Conservation (phyloP, 208 protist species). For the Acanthamoeba sp. region DNA sequence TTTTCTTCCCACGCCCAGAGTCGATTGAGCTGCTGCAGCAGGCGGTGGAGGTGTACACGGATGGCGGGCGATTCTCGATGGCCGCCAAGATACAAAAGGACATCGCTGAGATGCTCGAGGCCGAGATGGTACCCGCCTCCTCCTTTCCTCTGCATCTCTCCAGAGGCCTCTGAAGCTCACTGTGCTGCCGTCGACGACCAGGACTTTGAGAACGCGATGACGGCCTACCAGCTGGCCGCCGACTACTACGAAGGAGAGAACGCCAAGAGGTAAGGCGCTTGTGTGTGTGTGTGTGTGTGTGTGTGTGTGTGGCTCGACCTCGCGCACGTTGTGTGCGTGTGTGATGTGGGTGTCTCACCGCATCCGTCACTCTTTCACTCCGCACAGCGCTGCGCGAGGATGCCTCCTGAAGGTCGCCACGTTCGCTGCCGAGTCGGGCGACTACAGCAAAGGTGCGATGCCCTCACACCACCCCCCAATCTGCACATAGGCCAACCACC, state of each 20-base stretch:
- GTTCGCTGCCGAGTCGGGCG: slow-evolving; percentile 77
- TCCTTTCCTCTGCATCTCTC: neutral
- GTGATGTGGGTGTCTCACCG: no score
- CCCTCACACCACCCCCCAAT: neutral
- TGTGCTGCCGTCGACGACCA: neutral
- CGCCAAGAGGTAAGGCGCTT: slow-evolving; percentile 16
- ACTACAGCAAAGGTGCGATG: slow-evolving; percentile 78
- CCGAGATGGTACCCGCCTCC: slow-evolving; percentile 56
- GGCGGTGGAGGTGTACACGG: slow-evolving; percentile 85
- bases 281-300: no score
- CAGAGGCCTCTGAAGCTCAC: no score
- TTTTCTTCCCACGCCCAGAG: neutral
- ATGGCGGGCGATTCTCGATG: slow-evolving; percentile 85
- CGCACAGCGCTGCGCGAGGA: slow-evolving; percentile 24
- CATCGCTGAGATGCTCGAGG: slow-evolving; percentile 86
- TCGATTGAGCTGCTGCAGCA: slow-evolving; percentile 75
- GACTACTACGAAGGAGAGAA: slow-evolving; percentile 85
- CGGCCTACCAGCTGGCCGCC: slow-evolving; percentile 80
- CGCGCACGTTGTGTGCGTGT: no score
- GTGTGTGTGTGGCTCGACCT: no score
- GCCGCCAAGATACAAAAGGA: slow-evolving; percentile 87
- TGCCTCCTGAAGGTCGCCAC: slow-evolving; percentile 86
- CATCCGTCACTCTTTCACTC: neutral
- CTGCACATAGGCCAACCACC: no score
- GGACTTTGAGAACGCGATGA: slow-evolving; percentile 83